A percentile compares a stretch with the other conserved stretches of the same genome.
Evolutionary conservation across 1,139 yeast species (phyloP).

Genomic region (Taiozyma sp.): DNA sequence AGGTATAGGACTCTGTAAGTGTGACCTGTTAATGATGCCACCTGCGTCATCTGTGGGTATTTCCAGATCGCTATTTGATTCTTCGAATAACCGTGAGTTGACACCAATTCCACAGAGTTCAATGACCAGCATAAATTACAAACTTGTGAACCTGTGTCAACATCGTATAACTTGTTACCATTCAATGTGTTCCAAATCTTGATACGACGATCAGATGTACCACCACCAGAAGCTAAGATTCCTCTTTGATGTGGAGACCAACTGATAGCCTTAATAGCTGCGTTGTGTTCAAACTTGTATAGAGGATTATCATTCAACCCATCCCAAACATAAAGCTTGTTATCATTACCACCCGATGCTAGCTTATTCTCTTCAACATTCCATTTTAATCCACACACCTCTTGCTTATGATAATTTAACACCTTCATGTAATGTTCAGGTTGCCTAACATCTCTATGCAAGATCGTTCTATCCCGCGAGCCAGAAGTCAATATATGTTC

Average conservation of each 20-base stretch:
- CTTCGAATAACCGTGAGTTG: conserved; percentile 92
- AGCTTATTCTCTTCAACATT: conserved; percentile 79
- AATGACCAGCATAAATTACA: conserved; percentile 93
- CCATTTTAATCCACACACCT: conserved; percentile 96
- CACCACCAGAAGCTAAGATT: conserved; percentile 92
- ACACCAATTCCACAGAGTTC: conserved; percentile 85
- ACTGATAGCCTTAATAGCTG: conserved; percentile 94
- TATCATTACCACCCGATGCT: conserved; percentile 95
- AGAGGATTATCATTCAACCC: conserved; percentile 69
- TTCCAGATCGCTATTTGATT: conserved; percentile 95
- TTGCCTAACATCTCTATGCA: conserved; percentile 87
- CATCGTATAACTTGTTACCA: conserved; percentile 67
- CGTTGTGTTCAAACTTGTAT: conserved; percentile 78
- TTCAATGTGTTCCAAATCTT: conserved; percentile 90
- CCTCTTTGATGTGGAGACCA: conserved; percentile 99
- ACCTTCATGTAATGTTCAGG: conserved; percentile 76
- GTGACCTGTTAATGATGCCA: conserved; percentile 92
- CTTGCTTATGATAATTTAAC: conserved; percentile 79
- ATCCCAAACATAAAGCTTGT: conserved; percentile 81
- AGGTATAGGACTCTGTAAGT: conserved; percentile 87
- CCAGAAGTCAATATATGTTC: conserved; percentile 87
- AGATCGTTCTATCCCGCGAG: conserved; percentile 74
- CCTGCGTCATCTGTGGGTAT: conserved; percentile 87
- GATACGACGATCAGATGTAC: conserved; percentile 88
- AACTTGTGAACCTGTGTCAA: conserved; percentile 93